These are phyloP conservation scores for Chenopodium berlandieri DNA, from an alignment of 148 eudicot species.

Conservation along the genomic window DNA sequence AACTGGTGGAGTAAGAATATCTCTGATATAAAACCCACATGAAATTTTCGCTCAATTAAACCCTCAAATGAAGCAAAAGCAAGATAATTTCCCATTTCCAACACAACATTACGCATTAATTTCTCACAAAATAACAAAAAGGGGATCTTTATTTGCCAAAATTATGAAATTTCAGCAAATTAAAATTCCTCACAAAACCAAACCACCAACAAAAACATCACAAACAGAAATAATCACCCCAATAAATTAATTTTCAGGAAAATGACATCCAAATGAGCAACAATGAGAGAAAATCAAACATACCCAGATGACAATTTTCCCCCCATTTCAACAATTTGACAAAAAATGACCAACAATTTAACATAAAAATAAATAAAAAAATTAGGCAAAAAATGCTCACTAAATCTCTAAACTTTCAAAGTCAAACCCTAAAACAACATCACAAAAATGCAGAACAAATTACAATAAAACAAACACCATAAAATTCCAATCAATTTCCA, in stretches of 20 bases:
- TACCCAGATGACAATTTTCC: not conserved
- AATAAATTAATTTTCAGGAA: not conserved
- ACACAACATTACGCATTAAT: not conserved
- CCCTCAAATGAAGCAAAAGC: not conserved
- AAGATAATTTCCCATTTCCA: not conserved
- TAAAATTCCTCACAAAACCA: not conserved
- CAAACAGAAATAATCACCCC: not conserved
- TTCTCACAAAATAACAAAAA: not conserved
- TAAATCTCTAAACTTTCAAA: not conserved
- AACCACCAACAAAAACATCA: not conserved
- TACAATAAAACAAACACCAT: not conserved
- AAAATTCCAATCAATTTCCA: not conserved
- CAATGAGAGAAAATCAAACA: not conserved
- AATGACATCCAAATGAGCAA: not conserved
- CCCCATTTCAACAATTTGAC: not conserved
- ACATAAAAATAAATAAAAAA: not conserved
- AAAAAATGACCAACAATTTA: not conserved
- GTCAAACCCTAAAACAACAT: conserved; percentile 2
- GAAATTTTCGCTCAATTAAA: not conserved
- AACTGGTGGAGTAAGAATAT: not conserved
- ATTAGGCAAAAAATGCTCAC: not conserved
- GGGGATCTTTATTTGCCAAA: not conserved
- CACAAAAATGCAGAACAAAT: not conserved
- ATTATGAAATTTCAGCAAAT: not conserved
- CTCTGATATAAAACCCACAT: not conserved